Percentiles rank a stretch among this genome's conserved stretches.
Conservation (phyloP, 192 early-diverging fungal species). For the Umbelopsis ramanniana region DNA sequence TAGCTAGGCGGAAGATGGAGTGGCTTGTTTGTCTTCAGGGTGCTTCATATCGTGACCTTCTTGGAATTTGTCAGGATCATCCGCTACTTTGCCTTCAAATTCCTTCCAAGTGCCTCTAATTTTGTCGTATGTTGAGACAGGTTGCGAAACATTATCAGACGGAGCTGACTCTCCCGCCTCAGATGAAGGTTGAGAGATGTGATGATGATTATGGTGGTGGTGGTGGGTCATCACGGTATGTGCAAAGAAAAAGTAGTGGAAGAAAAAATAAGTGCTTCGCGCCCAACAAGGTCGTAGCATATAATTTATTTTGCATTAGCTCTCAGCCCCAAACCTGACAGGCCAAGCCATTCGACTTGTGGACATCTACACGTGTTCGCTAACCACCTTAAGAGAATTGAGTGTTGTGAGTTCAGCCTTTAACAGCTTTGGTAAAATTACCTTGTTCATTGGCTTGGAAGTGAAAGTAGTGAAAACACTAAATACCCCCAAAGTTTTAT, state of each 20-base stretch:
- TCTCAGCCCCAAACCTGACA: background rate
- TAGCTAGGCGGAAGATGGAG: background rate
- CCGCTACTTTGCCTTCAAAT: background rate
- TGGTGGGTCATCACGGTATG: background rate
- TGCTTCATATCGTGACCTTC: conserved; percentile 6
- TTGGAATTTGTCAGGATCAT: conserved; percentile 3
- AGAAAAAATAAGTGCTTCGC: background rate
- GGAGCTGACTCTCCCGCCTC: background rate
- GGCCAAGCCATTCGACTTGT: background rate
- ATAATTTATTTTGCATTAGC: background rate
- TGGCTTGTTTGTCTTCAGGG: background rate
- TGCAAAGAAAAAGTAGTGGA: background rate
- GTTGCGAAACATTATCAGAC: background rate
- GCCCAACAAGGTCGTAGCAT: background rate
- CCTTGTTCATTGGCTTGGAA: background rate
- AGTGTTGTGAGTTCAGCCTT: background rate
- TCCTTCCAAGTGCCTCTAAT: background rate
- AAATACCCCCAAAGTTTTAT: background rate
- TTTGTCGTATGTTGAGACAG: conserved; percentile 2
- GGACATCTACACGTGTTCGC: background rate
- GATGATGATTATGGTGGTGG: background rate
- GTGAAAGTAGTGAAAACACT: no score
- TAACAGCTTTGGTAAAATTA: background rate
- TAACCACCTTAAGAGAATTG: background rate
- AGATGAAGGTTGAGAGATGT: background rate